Base-by-base conservation (phyloP, 1,139 yeast species). In the Sugiyamaella neomexicana region DNA sequence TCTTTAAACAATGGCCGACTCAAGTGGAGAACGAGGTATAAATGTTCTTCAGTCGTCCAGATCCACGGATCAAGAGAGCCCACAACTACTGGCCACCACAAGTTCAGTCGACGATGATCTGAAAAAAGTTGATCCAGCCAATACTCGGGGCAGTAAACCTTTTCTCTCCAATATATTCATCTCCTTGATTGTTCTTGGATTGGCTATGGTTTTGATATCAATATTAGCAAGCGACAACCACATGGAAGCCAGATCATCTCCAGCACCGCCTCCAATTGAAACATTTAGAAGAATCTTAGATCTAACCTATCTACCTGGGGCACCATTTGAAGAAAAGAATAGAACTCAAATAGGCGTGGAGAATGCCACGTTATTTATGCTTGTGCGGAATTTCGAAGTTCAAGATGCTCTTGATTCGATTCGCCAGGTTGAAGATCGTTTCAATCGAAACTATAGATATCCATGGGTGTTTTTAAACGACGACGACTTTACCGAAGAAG, bases 391-490 rank as follows among this genome's bases (percentile, higher is more conserved):
- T 68, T 70, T 74, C 59, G 96, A 87, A 68, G 69, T 87, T 34
- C 77, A 75, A 46, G 83, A 80, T 2, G 86, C 89, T 12, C 71
- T 86, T 54, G 75, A 77, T 60, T 78, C 91, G 1, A 86, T 87
- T 73, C 75, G 90, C 55, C 75, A 81, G 36, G 74, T 86, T 38
- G 85, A 81, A 65, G 85, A 81, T 65, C 67, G 85, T 13, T 81
- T 81, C 71, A 81, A 81, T 68, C 67, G 74, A 12, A 72, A 76
- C 54, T 80, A 68, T 68, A 67, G 79, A 59, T 81, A 81, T 62
- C 93, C 96, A 5, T 91, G 97, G 97, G 86, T 89, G 1, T 90
- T 91, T 64, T 68, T 91, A 50, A 91, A 91, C 66, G 95, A 91
- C 65, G 89, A 81, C 39, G 86, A 85, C 2, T 91, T 91, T 68